phyloP scores from a whole-genome alignment of 2,329 filamentous ascomycete species.

The Aspergillus ibericus region DNA sequence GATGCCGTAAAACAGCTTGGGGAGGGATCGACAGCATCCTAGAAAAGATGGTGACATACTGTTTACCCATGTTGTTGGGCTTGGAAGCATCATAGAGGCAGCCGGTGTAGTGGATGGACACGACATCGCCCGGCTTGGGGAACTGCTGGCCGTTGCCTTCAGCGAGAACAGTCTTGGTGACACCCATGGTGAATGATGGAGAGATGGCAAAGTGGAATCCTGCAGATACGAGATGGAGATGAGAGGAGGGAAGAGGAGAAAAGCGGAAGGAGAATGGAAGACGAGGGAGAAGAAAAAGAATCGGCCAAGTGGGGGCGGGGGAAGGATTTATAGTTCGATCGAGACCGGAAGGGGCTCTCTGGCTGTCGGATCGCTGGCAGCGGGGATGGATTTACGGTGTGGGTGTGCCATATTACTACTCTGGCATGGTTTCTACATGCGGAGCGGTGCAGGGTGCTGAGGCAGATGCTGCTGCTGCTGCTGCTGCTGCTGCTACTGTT shows the following conservation, averaged over 20 bases:
- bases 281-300: conserved; percentile 3
- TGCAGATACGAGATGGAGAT: neutral
- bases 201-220: neutral
- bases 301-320: conserved; percentile 1
- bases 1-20: no score
- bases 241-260: neutral
- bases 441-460: no score
- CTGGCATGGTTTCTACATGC: no score
- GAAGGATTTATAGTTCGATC: neutral
- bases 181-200: conserved; percentile 58
- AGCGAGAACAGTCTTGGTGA: conserved; percentile 65
- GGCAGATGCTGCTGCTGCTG: no score
- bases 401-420: no score
- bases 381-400: no score
- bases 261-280: neutral
- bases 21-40: neutral
- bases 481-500: no score
- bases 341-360: neutral
- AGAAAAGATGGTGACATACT: conserved; percentile 56
- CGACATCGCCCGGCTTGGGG: conserved; percentile 67
- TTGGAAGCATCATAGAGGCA: conserved; percentile 70
- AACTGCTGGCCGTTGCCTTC: conserved; percentile 62
- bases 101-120: conserved; percentile 90
- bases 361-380: no score
- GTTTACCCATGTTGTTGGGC: conserved; percentile 63